phyloP scores from a whole-genome alignment of 371 early-diverging fungal genomes.

The Funneliformis caledonium region DNA sequence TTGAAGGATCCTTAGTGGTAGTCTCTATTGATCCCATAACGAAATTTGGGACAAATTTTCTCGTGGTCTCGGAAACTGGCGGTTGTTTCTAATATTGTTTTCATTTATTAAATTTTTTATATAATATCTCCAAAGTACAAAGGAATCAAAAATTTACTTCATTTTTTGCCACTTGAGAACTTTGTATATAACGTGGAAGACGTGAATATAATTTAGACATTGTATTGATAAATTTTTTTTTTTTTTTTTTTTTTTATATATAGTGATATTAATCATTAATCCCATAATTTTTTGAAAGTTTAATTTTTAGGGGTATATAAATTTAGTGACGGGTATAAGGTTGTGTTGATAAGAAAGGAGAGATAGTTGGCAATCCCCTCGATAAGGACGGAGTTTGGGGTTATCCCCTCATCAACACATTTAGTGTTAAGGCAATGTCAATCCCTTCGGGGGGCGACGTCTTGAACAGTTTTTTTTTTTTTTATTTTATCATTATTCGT shows the following conservation, averaged over 20 bases:
- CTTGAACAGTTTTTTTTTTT: too few species aligned
- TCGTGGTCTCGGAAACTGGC: constrained; percentile 13
- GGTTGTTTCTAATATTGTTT: neutral
- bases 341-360: constrained; percentile 41
- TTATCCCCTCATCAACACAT: too few species aligned
- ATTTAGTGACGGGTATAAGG: neutral
- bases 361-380: constrained; percentile 29
- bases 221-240: neutral
- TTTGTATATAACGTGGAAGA: neutral
- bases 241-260: too few species aligned
- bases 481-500: too few species aligned
- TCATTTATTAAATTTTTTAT: neutral
- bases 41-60: constrained; percentile 27
- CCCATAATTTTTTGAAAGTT: constrained; percentile 11
- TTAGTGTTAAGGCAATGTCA: too few species aligned
- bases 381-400: too few species aligned
- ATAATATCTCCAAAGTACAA: neutral
- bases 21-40: constrained; percentile 3
- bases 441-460: too few species aligned
- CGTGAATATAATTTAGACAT: constrained; percentile 15
- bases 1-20: constrained; percentile 8
- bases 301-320: neutral
- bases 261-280: neutral
- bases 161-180: constrained; percentile 19
- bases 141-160: constrained; percentile 12